Evolutionary conservation across 306 rosid species (phyloP).

Genomic region (Biancaea sappan): DNA sequence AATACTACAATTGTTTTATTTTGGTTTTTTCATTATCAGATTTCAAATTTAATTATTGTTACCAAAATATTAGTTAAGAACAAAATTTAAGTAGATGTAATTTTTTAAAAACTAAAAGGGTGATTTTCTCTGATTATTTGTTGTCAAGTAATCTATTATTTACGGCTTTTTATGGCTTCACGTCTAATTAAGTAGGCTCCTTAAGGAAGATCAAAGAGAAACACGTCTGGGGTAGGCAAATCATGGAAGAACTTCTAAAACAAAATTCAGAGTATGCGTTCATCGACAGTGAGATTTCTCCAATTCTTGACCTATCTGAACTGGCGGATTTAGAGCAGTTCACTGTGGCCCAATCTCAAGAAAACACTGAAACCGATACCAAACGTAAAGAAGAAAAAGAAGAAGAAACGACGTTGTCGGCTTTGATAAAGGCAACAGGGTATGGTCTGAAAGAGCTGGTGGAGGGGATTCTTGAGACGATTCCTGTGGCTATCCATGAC

Average conservation of each 20-base stretch:
- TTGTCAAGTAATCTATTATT: too few species aligned
- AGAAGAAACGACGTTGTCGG: neutral
- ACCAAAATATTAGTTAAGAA: too few species aligned
- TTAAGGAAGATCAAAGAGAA: neutral
- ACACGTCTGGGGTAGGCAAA: neutral
- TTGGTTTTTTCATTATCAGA: too few species aligned
- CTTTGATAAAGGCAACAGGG: neutral
- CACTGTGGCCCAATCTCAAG: neutral
- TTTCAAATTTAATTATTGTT: too few species aligned
- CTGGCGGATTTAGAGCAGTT: neutral
- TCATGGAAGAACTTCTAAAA: neutral
- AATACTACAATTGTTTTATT: too few species aligned
- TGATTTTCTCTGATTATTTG: too few species aligned
- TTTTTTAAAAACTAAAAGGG: too few species aligned
- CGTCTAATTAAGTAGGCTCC: neutral
- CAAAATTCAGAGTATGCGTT: neutral
- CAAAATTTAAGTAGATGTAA: too few species aligned
- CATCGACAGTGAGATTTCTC: neutral
- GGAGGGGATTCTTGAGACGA: accelerated
- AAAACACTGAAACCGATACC: too few species aligned
- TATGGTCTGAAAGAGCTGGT: neutral
- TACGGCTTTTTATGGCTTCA: too few species aligned
- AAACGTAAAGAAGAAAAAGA: too few species aligned
- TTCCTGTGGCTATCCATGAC: neutral
- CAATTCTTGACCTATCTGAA: too few species aligned